These are phyloP conservation scores for Musa schizocarpa DNA, from an alignment of 176 grass and related monocot genomes.

Conservation along the genomic window DNA sequence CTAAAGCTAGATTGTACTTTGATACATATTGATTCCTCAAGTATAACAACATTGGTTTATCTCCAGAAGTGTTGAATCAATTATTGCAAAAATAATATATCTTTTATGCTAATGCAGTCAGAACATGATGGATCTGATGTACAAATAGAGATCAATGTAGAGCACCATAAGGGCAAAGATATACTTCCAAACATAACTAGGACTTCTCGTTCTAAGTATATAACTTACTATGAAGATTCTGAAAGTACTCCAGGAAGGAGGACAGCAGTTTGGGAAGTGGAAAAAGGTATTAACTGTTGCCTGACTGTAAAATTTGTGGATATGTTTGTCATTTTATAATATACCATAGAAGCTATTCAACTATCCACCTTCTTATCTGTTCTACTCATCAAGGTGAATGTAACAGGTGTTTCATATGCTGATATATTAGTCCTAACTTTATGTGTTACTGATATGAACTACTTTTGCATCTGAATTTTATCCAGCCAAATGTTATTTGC, in stretches of 20 bases:
- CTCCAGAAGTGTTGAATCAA: neutral
- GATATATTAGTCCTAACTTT: too few relatives aligned
- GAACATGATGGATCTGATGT: constrained; percentile 96
- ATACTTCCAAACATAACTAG: constrained; percentile 76
- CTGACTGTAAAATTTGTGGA: neutral
- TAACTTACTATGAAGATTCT: constrained; percentile 97
- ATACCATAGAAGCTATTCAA: too few relatives aligned
- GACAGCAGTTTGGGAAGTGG: constrained; percentile 88
- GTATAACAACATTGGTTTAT: neutral
- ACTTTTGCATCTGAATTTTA: too few relatives aligned
- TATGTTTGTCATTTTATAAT: too few relatives aligned
- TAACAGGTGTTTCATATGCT: too few relatives aligned
- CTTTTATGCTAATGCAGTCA: constrained; percentile 39
- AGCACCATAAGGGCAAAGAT: constrained; percentile 44
- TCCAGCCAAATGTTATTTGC: too few relatives aligned
- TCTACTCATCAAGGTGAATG: too few relatives aligned
- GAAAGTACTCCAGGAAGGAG: constrained; percentile 80
- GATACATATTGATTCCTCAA: neutral
- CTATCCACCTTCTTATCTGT: too few relatives aligned
- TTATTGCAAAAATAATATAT: neutral
- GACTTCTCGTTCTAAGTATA: constrained; percentile 69
- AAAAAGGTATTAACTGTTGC: constrained; percentile 42
- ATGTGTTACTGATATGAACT: too few relatives aligned
- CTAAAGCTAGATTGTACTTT: neutral
- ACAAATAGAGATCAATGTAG: constrained; percentile 61